These are phyloP conservation scores for Galerina marginata DNA, from an alignment of 768 basidiomycete species.

Conservation along the genomic window DNA sequence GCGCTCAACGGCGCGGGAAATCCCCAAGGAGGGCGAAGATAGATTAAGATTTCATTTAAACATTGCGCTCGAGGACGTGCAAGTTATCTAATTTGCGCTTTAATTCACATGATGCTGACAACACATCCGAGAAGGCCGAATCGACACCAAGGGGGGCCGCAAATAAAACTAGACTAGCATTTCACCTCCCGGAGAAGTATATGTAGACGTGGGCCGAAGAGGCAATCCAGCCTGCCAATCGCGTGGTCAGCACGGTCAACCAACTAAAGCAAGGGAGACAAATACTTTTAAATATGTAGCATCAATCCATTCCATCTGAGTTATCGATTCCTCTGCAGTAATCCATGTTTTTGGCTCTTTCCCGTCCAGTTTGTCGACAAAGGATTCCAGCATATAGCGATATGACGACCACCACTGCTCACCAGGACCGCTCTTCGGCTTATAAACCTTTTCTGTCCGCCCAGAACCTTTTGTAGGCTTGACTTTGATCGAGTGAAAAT, in stretches of 20 bases:
- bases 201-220: slow-evolving; percentile 5
- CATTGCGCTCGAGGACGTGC: no score
- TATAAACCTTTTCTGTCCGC: slow-evolving; percentile 50
- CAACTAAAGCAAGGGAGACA: neutral
- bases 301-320: slow-evolving; percentile 45
- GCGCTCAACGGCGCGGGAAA: no score
- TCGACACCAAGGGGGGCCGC: no score
- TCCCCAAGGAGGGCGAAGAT: no score
- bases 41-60: no score
- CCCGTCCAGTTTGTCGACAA: slow-evolving; percentile 61
- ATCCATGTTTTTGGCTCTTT: slow-evolving; percentile 52
- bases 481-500: slow-evolving; percentile 54
- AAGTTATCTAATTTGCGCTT: no score
- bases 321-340: slow-evolving; percentile 38
- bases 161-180: no score
- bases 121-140: no score
- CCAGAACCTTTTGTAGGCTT: slow-evolving; percentile 32
- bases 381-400: slow-evolving; percentile 64
- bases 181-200: neutral
- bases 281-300: slow-evolving; percentile 39
- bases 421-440: slow-evolving; percentile 49
- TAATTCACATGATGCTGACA: no score
- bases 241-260: no score
- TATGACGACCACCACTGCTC: slow-evolving; percentile 66
- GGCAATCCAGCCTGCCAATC: neutral